phyloP scores from a whole-genome alignment of 345 rosid genomes.

The Stellera chamaejasme region DNA sequence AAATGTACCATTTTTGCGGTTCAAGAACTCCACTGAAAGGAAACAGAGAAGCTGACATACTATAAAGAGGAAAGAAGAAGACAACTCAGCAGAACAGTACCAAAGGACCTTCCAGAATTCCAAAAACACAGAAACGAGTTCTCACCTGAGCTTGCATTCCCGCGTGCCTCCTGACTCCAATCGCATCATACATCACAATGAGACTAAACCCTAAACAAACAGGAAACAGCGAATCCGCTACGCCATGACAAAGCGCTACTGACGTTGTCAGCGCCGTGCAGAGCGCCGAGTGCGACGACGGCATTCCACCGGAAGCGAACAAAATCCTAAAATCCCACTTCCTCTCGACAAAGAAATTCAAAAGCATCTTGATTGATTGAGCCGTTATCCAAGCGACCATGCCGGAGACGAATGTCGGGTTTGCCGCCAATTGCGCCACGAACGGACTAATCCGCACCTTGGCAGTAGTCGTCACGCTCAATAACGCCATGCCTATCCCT shows the following conservation, averaged over 20 bases:
- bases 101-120: no score
- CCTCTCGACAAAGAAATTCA: conserved; percentile 80
- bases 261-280: conserved; percentile 93
- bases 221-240: conserved; percentile 82
- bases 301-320: conserved; percentile 89
- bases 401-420: conserved; percentile 85
- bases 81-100: not conserved
- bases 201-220: conserved; percentile 91
- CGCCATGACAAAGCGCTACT: conserved; percentile 85
- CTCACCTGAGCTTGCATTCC: conserved; percentile 97
- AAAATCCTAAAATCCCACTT: conserved; percentile 81
- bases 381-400: conserved; percentile 68
- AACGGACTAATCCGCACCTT: conserved; percentile 70
- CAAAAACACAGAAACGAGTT: no score
- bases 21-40: no score
- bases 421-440: conserved; percentile 65
- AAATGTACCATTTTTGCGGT: no score
- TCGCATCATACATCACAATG: conserved; percentile 95
- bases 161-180: conserved; percentile 92
- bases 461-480: conserved; percentile 62
- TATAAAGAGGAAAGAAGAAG: no score
- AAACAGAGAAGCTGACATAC: no score
- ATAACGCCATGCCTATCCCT: conserved; percentile 55
- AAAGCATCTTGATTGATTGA: conserved; percentile 59
- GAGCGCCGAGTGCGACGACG: conserved; percentile 87